Evolutionary conservation across 2,329 filamentous ascomycete genomes (phyloP).

Genomic region (Fusarium euwallaceae): DNA sequence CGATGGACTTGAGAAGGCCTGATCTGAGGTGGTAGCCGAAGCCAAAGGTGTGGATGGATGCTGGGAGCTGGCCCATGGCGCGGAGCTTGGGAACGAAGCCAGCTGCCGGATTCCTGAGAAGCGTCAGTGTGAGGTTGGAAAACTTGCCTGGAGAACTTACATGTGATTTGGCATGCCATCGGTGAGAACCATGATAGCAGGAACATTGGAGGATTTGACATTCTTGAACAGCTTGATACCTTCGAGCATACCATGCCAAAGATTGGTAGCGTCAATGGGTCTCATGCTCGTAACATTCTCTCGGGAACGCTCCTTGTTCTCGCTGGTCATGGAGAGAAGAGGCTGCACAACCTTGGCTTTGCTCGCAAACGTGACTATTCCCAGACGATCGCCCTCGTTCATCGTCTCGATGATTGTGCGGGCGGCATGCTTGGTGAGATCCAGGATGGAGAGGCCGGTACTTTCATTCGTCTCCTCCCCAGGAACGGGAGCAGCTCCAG

Average conservation of each 20-base stretch:
- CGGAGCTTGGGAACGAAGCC: slow-evolving; percentile 69
- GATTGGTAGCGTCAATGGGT: slow-evolving; percentile 60
- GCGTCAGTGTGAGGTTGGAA: neutral
- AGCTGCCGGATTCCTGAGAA: slow-evolving; percentile 57
- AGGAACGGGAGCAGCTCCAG: slow-evolving; percentile 59
- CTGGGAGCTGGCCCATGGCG: slow-evolving; percentile 55
- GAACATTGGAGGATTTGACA: slow-evolving; percentile 53
- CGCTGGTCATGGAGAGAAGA: slow-evolving; percentile 61
- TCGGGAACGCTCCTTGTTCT: slow-evolving; percentile 59
- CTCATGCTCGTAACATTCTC: slow-evolving; percentile 59
- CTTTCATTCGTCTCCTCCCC: slow-evolving; percentile 59
- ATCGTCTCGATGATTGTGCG: slow-evolving; percentile 70
- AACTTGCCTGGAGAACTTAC: slow-evolving; percentile 46
- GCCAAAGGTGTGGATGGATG: slow-evolving; percentile 57
- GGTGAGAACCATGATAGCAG: slow-evolving; percentile 66
- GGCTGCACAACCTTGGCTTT: slow-evolving; percentile 59
- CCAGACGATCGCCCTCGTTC: slow-evolving; percentile 66
- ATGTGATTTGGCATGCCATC: slow-evolving; percentile 68
- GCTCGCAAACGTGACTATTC: slow-evolving; percentile 67
- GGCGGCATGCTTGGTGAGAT: slow-evolving; percentile 71
- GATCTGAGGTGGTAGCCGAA: slow-evolving; percentile 55
- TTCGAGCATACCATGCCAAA: slow-evolving; percentile 69
- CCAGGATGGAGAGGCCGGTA: slow-evolving; percentile 67
- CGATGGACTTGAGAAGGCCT: slow-evolving; percentile 70
- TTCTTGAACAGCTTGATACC: slow-evolving; percentile 63